These are phyloP conservation scores for Globisporangium canariense DNA, from an alignment of 352 stramenopile species.

Conservation along the genomic window DNA sequence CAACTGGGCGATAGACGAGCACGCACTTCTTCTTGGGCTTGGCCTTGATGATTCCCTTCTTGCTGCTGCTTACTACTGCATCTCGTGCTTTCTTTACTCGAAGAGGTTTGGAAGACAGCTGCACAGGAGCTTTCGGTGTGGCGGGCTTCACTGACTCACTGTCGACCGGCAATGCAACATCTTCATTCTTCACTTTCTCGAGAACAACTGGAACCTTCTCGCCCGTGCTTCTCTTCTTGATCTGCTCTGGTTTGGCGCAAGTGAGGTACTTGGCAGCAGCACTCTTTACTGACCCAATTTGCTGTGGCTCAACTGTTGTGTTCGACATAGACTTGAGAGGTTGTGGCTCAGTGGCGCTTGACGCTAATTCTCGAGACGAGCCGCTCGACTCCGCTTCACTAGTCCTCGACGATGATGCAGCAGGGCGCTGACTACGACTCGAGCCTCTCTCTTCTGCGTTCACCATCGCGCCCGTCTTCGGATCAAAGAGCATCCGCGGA, in stretches of 20 bases:
- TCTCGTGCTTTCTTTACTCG: constrained; percentile 2
- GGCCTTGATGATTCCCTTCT: constrained; percentile 5
- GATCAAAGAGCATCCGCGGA: constrained; percentile 73
- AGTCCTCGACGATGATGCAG: background rate
- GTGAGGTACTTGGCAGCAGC: background rate
- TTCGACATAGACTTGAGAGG: background rate
- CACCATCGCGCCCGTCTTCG: constrained; percentile 59
- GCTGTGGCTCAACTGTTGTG: background rate
- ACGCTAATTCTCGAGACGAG: background rate
- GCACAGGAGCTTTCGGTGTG: background rate
- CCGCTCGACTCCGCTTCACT: background rate
- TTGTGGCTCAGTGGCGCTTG: background rate
- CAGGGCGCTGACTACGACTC: background rate
- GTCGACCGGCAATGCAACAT: background rate
- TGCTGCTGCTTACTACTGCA: background rate
- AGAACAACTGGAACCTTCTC: background rate
- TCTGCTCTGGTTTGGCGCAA: background rate
- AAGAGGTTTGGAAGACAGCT: background rate
- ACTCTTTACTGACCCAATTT: background rate
- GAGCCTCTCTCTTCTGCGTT: constrained; percentile 26
- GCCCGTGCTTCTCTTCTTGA: background rate
- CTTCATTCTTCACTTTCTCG: background rate
- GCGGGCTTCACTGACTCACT: background rate
- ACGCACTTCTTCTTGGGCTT: constrained; percentile 19
- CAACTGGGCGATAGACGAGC: constrained; percentile 13